A percentile compares a stretch with the other conserved stretches of the same genome.
Evolutionary conservation across 345 rosid species (phyloP).

Genomic region (Citrus inodora): DNA sequence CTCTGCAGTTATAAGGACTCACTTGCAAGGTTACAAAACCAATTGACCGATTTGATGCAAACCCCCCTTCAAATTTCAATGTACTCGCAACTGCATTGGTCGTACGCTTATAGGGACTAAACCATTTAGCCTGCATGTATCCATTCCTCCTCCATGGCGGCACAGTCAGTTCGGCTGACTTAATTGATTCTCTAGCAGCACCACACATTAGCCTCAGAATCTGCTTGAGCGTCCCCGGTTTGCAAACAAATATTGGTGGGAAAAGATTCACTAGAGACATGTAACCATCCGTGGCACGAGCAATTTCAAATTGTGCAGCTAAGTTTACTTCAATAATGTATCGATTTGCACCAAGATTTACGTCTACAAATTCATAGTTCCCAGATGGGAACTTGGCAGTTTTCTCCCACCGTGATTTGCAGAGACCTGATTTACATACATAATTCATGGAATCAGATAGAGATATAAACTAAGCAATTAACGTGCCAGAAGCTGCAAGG

Average conservation of each 20-base stretch:
- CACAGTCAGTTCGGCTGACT: slow-evolving; percentile 33
- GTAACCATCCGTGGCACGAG: slow-evolving; percentile 55
- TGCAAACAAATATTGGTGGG: slow-evolving; percentile 52
- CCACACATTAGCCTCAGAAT: slow-evolving; percentile 61
- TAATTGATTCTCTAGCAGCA: slow-evolving; percentile 57
- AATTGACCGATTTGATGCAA: not conserved
- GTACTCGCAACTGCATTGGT: slow-evolving; percentile 20
- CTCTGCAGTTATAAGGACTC: slow-evolving; percentile 23
- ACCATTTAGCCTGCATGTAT: slow-evolving; percentile 86
- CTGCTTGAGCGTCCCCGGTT: slow-evolving; percentile 52
- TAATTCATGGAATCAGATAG: not conserved
- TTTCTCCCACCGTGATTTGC: slow-evolving; percentile 85
- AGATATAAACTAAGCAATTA: not conserved
- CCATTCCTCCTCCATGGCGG: slow-evolving; percentile 88
- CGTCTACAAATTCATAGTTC: slow-evolving; percentile 61
- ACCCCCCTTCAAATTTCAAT: not conserved
- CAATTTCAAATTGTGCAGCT: slow-evolving; percentile 56
- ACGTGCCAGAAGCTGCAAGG: not conserved
- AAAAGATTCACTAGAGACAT: slow-evolving; percentile 33
- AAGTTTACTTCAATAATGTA: slow-evolving; percentile 58
- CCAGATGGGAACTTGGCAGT: slow-evolving; percentile 55
- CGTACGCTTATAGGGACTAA: slow-evolving; percentile 61
- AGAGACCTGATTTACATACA: slow-evolving; percentile 45
- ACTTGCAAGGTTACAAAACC: slow-evolving; percentile 27
- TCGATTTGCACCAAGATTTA: slow-evolving; percentile 39